Conservation (phyloP, 176 grass and related monocot genomes). For the bread wheat (Triticum aestivum) region IWGSC_CS_RefSeq_v2.1 NC_057814.1:493184561-493185060, state of each 20-base stretch:
- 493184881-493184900: constrained; percentile 79
- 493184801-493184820: constrained; percentile 69
- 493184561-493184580: constrained; percentile 8
- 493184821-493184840: constrained; percentile 83
- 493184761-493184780: constrained; percentile 46
- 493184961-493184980: neutral
- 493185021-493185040: neutral
- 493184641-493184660: constrained; percentile 14
- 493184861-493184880: constrained; percentile 77
- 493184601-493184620: constrained; percentile 15
- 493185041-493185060: neutral
- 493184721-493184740: constrained; percentile 14
- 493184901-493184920: constrained; percentile 12
- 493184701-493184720: constrained; percentile 48
- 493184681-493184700: constrained; percentile 78
- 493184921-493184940: constrained; percentile 15
- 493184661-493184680: constrained; percentile 41
- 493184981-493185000: neutral
- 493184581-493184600: neutral
- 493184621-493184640: constrained; percentile 33
- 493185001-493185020: neutral
- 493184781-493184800: constrained; percentile 77
- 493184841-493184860: constrained; percentile 94
- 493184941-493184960: neutral
- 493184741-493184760: constrained; percentile 9